Conservation (phyloP, 768 basidiomycete genomes). For the Favolaschia claudopus region DNA sequence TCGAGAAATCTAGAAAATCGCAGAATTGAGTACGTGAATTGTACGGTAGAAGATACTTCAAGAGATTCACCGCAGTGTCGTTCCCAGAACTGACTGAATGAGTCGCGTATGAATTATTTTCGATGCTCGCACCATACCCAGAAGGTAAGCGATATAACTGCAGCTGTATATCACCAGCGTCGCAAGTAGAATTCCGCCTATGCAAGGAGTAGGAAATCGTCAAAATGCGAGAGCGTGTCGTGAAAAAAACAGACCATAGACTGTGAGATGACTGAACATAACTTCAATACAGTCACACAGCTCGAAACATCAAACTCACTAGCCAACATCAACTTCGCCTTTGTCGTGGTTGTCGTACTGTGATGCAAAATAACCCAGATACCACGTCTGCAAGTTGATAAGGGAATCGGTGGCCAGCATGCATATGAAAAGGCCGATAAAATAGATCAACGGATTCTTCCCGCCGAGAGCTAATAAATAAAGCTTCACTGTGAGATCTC, state of each 20-base stretch:
- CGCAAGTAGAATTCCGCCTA: slow-evolving; percentile 33
- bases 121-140: slow-evolving; percentile 50
- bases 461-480: slow-evolving; percentile 27
- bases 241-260: slow-evolving; percentile 35
- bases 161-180: slow-evolving; percentile 35
- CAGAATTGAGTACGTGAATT: background rate
- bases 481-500: slow-evolving; percentile 29
- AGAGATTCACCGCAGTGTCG: too few species aligned
- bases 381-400: slow-evolving; percentile 25
- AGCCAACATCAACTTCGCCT: slow-evolving; percentile 19
- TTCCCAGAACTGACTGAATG: slow-evolving; percentile 49
- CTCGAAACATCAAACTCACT: slow-evolving; percentile 12
- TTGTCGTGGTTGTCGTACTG: slow-evolving; percentile 26
- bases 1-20: slow-evolving; percentile 53
- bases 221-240: background rate
- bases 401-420: slow-evolving; percentile 17
- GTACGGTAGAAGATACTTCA: slow-evolving; percentile 37
- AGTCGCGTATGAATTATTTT: slow-evolving; percentile 47
- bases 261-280: slow-evolving; percentile 44
- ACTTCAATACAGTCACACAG: background rate
- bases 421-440: slow-evolving; percentile 15
- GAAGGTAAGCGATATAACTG: slow-evolving; percentile 38
- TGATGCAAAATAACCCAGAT: slow-evolving; percentile 27
- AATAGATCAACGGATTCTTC: slow-evolving; percentile 21
- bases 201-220: background rate